Conservation (phyloP, 2,329 filamentous ascomycete species). For the Mollisiaceae sp. region DNA sequence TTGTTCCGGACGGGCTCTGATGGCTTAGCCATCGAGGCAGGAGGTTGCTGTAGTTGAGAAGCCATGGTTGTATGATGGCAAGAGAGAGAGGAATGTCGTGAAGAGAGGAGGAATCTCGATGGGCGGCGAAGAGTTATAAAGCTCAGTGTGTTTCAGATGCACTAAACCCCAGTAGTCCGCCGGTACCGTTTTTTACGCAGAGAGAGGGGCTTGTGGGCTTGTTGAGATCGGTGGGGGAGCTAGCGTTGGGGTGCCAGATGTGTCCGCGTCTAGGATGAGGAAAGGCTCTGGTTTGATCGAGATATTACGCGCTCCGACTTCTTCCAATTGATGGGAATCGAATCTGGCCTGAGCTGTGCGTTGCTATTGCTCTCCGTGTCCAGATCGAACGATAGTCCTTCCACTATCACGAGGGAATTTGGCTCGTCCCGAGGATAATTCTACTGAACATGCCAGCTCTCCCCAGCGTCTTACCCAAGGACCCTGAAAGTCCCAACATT, state of each 20-base stretch:
- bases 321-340: slow-evolving; percentile 6
- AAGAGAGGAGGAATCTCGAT: slow-evolving; percentile 14
- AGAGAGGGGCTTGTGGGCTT: too few species aligned
- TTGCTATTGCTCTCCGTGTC: background rate
- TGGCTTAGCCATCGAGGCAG: slow-evolving; percentile 37
- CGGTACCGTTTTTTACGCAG: slow-evolving; percentile 16
- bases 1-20: slow-evolving; percentile 43
- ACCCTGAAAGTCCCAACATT: background rate
- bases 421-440: slow-evolving; percentile 3
- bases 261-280: background rate
- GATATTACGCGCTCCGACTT: slow-evolving; percentile 2
- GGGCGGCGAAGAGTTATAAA: slow-evolving; percentile 28
- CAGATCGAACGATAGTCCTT: background rate
- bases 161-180: slow-evolving; percentile 19
- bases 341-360: background rate
- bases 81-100: slow-evolving; percentile 22
- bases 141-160: slow-evolving; percentile 20
- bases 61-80: slow-evolving; percentile 34
- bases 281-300: background rate
- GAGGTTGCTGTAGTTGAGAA: slow-evolving; percentile 31
- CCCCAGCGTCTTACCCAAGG: background rate
- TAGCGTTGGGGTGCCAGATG: slow-evolving; percentile 1
- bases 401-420: slow-evolving; percentile 7
- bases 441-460: background rate
- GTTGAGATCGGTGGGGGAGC: slow-evolving; percentile 11